phyloP scores from a whole-genome alignment of 768 basidiomycete species.

The Postia placenta region DNA sequence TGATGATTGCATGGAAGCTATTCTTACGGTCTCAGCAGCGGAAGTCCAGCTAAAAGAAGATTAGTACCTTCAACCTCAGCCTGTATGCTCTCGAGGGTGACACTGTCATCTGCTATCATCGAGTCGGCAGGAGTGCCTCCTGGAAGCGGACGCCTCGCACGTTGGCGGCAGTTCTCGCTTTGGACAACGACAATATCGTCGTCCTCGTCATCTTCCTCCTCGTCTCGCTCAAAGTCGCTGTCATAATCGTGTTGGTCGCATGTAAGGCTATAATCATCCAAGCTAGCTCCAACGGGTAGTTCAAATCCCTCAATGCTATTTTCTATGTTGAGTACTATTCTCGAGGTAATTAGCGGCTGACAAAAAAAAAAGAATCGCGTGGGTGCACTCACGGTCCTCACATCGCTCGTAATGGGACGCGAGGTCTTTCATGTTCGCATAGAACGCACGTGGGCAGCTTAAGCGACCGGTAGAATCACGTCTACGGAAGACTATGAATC shows the following conservation, averaged over 20 bases:
- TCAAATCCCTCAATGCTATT: not conserved
- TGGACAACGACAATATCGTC: conserved; percentile 5
- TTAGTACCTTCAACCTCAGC: not conserved
- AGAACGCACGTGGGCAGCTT: conserved; percentile 5
- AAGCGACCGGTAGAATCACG: conserved; percentile 5
- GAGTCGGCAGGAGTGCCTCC: not conserved
- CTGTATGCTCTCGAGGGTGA: not conserved
- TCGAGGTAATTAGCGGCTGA: not conserved
- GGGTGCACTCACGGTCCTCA: conserved; percentile 3
- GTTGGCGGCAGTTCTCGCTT: not conserved
- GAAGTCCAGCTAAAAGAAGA: not conserved
- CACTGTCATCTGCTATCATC: not conserved
- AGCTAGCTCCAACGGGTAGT: not conserved
- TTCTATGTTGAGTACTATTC: conserved; percentile 2
- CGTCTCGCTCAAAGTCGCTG: conserved; percentile 11
- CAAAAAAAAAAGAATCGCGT: not conserved
- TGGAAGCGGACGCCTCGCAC: not conserved
- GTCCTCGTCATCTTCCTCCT: conserved; percentile 7
- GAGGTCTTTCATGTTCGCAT: conserved; percentile 6
- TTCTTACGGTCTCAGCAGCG: not conserved
- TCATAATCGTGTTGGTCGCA: conserved; percentile 8
- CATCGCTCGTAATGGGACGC: not conserved
- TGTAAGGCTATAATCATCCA: not conserved
- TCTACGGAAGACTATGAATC: conserved; percentile 6
- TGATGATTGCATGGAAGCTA: not conserved